Percentiles rank a stretch among this genome's conserved stretches.
phyloP scores from a whole-genome alignment of 257 asterid species.

The Rubia yunnanensis region DNA sequence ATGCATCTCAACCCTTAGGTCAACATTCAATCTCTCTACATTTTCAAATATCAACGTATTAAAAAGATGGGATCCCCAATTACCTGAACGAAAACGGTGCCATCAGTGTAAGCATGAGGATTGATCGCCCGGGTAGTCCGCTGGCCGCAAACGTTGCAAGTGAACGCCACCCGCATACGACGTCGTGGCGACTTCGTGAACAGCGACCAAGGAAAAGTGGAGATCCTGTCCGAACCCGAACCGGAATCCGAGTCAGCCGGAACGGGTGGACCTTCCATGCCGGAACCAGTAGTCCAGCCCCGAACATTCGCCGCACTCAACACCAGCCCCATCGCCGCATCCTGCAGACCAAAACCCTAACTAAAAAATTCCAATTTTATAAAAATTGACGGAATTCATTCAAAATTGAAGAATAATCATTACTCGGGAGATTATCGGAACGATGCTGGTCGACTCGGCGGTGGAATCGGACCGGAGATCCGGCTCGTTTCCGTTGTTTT shows the following conservation, averaged over 20 bases:
- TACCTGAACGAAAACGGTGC: conserved; percentile 98
- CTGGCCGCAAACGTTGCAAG: conserved; percentile 92
- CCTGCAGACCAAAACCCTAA: conserved; percentile 29
- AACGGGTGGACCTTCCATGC: conserved; percentile 79
- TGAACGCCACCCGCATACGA: conserved; percentile 91
- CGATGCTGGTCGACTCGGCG: conserved; percentile 23
- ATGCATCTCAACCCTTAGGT: neutral
- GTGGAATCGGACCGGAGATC: conserved; percentile 42
- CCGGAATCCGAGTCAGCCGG: conserved; percentile 51
- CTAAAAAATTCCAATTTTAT: neutral
- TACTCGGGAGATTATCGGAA: conserved; percentile 61
- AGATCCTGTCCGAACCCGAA: conserved; percentile 35
- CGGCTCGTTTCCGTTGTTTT: conserved; percentile 39
- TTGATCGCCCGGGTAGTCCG: conserved; percentile 97
- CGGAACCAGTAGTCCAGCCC: conserved; percentile 96
- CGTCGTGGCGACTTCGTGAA: conserved; percentile 93
- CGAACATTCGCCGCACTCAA: conserved; percentile 72
- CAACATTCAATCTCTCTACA: neutral
- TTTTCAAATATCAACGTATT: neutral
- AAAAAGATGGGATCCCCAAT: neutral
- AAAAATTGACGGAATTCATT: neutral
- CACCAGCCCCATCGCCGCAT: conserved; percentile 88
- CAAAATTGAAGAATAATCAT: neutral
- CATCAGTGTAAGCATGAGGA: conserved; percentile 95
- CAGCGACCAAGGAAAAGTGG: conserved; percentile 96